These are phyloP conservation scores for Cladophialophora immunda DNA, from an alignment of 2,329 filamentous ascomycete genomes.

Conservation along the genomic window DNA sequence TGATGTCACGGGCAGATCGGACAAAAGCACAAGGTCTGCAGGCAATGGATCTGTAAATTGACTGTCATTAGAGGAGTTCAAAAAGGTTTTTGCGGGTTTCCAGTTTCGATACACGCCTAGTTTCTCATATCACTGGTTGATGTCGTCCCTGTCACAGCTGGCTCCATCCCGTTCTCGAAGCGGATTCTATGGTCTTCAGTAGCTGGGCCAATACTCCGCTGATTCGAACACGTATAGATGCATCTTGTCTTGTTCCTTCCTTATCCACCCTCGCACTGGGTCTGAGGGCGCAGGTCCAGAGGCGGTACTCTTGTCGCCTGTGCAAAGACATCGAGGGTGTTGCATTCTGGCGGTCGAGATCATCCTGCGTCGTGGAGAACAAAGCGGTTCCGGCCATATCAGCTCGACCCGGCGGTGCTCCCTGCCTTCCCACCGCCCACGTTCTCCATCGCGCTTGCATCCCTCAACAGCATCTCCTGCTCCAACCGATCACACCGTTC, in stretches of 20 bases:
- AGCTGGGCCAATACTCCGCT: neutral
- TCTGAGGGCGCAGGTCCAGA: neutral
- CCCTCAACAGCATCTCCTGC: slow-evolving; percentile 40
- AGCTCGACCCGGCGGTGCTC: slow-evolving; percentile 26
- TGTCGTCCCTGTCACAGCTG: neutral
- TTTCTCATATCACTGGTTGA: neutral
- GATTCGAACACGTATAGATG: neutral
- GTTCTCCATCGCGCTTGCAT: slow-evolving; percentile 32
- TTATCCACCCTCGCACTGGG: neutral
- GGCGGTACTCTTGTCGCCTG: neutral
- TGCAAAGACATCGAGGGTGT: neutral
- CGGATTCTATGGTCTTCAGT: neutral
- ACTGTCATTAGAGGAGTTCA: slow-evolving; percentile 24
- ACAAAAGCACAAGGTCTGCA: neutral
- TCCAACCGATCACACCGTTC: slow-evolving; percentile 43
- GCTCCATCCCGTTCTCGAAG: neutral
- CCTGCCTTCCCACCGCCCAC: slow-evolving; percentile 19
- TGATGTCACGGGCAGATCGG: neutral
- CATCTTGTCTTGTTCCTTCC: neutral
- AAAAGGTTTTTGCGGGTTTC: slow-evolving; percentile 11
- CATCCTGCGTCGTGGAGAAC: neutral
- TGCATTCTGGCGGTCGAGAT: neutral
- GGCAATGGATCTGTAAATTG: slow-evolving; percentile 6
- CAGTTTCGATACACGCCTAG: neutral
- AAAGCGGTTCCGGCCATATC: neutral